A percentile compares a stretch with the other conserved stretches of the same genome.
phyloP scores from a whole-genome alignment of 495 filamentous ascomycete species.

The Penicillium soppii region DNA sequence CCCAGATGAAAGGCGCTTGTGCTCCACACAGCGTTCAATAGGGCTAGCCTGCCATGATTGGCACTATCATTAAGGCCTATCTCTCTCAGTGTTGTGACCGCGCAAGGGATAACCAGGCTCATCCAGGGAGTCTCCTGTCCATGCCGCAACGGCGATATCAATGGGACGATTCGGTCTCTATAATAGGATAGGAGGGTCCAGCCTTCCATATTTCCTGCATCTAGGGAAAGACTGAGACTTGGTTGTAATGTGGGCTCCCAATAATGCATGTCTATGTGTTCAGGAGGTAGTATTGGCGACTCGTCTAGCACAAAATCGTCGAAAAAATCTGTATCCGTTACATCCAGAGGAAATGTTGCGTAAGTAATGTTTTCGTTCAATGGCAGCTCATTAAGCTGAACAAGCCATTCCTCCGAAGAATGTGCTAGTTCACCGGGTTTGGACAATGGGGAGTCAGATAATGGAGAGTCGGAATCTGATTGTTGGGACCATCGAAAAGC shows the following conservation, averaged over 20 bases:
- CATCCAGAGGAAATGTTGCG: neutral
- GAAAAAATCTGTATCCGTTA: neutral
- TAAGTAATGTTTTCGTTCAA: neutral
- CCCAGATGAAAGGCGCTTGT: conserved; percentile 21
- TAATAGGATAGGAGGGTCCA: conserved; percentile 24
- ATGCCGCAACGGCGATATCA: conserved; percentile 17
- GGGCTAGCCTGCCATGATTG: conserved; percentile 10
- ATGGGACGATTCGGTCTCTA: conserved; percentile 15
- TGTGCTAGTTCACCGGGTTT: neutral
- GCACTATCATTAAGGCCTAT: conserved; percentile 3
- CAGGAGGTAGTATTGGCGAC: neutral
- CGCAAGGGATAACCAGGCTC: conserved; percentile 17
- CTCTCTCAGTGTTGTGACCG: conserved; percentile 14
- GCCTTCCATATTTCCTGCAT: conserved; percentile 4
- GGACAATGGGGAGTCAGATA: neutral
- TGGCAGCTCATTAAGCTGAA: neutral
- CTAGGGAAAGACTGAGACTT: neutral
- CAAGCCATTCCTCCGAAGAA: conserved; percentile 5
- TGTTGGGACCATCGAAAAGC: conserved; percentile 4
- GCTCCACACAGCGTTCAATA: conserved; percentile 18
- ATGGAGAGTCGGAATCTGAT: neutral
- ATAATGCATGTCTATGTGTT: neutral
- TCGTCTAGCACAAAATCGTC: neutral
- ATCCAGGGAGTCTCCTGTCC: conserved; percentile 17
- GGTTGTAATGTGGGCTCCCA: neutral